phyloP scores from a whole-genome alignment of 345 rosid species.

The Jatropha curcas region DNA sequence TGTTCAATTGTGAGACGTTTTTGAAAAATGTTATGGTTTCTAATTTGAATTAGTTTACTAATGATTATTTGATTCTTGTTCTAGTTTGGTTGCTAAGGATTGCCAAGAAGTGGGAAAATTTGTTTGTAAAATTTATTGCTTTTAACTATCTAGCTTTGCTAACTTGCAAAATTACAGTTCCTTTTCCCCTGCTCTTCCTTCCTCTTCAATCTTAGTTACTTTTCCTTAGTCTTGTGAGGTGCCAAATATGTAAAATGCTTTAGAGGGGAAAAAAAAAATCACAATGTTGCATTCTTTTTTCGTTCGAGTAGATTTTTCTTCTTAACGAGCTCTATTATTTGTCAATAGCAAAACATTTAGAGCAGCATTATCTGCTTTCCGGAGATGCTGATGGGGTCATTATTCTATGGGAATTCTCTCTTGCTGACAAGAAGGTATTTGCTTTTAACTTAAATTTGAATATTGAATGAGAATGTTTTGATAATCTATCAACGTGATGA shows the following conservation, averaged over 20 bases:
- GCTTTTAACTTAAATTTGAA: not conserved
- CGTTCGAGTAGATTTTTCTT: not conserved
- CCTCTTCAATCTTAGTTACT: not conserved
- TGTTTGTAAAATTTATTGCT: not conserved
- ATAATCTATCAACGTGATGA: not conserved
- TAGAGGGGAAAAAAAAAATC: not conserved
- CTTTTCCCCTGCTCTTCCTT: not conserved
- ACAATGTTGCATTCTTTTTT: not conserved
- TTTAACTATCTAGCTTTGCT: not conserved
- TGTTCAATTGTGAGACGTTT: not conserved
- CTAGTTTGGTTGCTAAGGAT: not conserved
- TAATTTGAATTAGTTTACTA: not conserved
- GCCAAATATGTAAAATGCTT: not conserved
- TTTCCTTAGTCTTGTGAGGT: not conserved
- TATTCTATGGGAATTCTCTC: conserved; percentile 74
- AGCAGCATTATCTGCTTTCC: conserved; percentile 68
- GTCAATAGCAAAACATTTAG: conserved; percentile 56
- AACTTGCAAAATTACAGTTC: not conserved
- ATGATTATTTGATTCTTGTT: not conserved
- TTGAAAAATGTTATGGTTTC: not conserved
- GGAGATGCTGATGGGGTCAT: conserved; percentile 79
- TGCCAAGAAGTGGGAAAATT: not conserved
- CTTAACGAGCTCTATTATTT: not conserved
- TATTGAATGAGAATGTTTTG: not conserved
- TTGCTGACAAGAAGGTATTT: conserved; percentile 50